These are phyloP conservation scores for Diplodia intermedia DNA, from an alignment of 2,329 filamentous ascomycete genomes.

Conservation along the genomic window DNA sequence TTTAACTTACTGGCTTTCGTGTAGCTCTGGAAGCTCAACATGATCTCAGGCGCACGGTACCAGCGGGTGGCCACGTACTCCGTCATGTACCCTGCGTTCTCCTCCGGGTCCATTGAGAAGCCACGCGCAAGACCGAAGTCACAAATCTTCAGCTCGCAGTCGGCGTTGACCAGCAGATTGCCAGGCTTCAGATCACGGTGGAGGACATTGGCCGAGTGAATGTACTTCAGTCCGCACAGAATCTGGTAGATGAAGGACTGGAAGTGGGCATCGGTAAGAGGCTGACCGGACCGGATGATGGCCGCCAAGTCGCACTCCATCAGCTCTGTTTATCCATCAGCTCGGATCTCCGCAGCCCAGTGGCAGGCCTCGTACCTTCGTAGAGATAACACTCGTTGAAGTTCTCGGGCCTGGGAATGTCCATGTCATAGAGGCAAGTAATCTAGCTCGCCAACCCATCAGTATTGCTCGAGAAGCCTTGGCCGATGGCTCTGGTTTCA, in stretches of 20 bases:
- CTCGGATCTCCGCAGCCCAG: not conserved
- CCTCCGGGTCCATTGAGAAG: conserved; percentile 95
- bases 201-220: conserved; percentile 96
- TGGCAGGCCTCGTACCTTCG: conserved; percentile 68
- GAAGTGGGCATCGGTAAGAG: conserved; percentile 97
- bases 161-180: conserved; percentile 96
- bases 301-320: conserved; percentile 99
- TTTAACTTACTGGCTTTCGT: conserved; percentile 96
- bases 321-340: conserved; percentile 69
- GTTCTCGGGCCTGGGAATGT: conserved; percentile 94
- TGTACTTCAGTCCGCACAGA: conserved; percentile 97
- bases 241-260: conserved; percentile 99
- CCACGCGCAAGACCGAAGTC: conserved; percentile 96
- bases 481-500: conserved; percentile 32
- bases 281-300: conserved; percentile 96
- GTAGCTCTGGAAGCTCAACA: conserved; percentile 99
- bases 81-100: conserved; percentile 99
- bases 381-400: conserved; percentile 99
- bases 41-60: conserved; percentile 98
- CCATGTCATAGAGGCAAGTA: conserved; percentile 99
- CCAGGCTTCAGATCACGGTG: conserved; percentile 97
- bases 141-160: conserved; percentile 99
- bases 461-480: conserved; percentile 64
- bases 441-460: conserved; percentile 65
- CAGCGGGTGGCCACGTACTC: conserved; percentile 98